Evolutionary conservation across 2,329 filamentous ascomycete species (phyloP).

Genomic region (Boeremia lycopersici): DNA sequence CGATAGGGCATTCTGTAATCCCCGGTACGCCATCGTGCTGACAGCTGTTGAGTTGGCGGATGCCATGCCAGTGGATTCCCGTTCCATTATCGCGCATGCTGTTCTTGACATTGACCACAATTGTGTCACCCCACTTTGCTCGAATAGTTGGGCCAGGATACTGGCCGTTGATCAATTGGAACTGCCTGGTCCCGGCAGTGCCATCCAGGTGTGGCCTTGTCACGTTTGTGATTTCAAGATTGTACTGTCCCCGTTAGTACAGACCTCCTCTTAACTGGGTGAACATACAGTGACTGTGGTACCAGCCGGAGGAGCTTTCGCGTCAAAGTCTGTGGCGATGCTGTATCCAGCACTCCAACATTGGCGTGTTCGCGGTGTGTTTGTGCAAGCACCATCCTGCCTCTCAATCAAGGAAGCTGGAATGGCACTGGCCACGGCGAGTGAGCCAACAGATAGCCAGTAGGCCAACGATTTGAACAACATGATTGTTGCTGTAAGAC

Average conservation of each 20-base stretch:
- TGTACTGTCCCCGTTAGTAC: conserved; percentile 37
- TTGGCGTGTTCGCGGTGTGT: conserved; percentile 47
- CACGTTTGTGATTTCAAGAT: conserved; percentile 50
- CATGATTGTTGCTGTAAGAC: conserved; percentile 22
- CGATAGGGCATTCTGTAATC: conserved; percentile 66
- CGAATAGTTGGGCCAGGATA: conserved; percentile 65
- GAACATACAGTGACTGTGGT: conserved; percentile 37
- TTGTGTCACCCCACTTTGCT: conserved; percentile 48
- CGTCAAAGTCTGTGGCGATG: conserved; percentile 54
- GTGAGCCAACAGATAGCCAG: conserved; percentile 35
- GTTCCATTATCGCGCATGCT: conserved; percentile 54
- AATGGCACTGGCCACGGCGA: conserved; percentile 32
- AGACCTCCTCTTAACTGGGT: neutral
- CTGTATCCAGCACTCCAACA: conserved; percentile 54
- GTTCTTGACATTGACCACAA: conserved; percentile 50
- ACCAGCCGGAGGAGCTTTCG: conserved; percentile 50
- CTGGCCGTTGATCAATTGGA: conserved; percentile 57
- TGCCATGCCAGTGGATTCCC: conserved; percentile 59
- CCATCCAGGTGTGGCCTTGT: conserved; percentile 50
- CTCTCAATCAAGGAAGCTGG: conserved; percentile 33
- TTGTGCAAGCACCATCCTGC: conserved; percentile 48
- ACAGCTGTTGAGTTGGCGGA: conserved; percentile 46
- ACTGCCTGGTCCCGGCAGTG: conserved; percentile 38
- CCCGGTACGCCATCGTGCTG: conserved; percentile 64
- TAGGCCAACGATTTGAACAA: conserved; percentile 29